Conservation (phyloP, 1,284 basidiomycete genomes). For the Puccinia novopanici region DNA sequence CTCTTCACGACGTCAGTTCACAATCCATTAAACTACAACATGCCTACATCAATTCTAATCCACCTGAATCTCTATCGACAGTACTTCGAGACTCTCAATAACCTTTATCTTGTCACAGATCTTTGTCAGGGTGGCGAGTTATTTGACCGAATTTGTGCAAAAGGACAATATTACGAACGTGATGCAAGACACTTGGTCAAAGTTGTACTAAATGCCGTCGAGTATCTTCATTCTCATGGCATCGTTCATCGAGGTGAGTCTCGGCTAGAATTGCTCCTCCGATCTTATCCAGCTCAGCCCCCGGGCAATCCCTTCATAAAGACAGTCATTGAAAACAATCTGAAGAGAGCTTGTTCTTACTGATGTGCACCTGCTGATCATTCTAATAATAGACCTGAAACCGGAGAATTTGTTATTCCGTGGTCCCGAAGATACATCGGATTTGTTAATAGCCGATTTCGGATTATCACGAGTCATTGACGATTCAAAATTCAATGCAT, state of each 20-base stretch:
- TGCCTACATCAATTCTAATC: constrained; percentile 48
- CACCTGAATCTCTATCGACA: not conserved
- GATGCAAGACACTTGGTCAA: constrained; percentile 88
- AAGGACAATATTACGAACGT: constrained; percentile 91
- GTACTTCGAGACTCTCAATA: constrained; percentile 50
- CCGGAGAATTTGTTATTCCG: constrained; percentile 97
- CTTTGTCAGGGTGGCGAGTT: constrained; percentile 96
- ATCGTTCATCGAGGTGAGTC: constrained; percentile 87
- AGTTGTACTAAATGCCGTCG: constrained; percentile 81
- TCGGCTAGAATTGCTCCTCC: not conserved
- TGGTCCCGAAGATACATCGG: constrained; percentile 82
- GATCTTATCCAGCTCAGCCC: not conserved
- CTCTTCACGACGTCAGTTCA: constrained; percentile 55
- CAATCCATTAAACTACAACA: not conserved
- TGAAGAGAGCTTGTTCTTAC: not conserved
- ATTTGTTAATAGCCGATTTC: constrained; percentile 97
- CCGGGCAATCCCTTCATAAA: too few relatives aligned
- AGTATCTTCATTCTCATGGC: constrained; percentile 86
- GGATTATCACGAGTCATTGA: constrained; percentile 78
- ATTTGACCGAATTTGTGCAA: constrained; percentile 96
- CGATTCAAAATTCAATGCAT: constrained; percentile 79
- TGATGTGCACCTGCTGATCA: not conserved
- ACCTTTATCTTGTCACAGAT: constrained; percentile 76
- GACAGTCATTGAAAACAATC: not conserved
- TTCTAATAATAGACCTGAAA: constrained; percentile 74